phyloP scores from a whole-genome alignment of 192 early-diverging fungal genomes.

The Kickxella alabastrina region DNA sequence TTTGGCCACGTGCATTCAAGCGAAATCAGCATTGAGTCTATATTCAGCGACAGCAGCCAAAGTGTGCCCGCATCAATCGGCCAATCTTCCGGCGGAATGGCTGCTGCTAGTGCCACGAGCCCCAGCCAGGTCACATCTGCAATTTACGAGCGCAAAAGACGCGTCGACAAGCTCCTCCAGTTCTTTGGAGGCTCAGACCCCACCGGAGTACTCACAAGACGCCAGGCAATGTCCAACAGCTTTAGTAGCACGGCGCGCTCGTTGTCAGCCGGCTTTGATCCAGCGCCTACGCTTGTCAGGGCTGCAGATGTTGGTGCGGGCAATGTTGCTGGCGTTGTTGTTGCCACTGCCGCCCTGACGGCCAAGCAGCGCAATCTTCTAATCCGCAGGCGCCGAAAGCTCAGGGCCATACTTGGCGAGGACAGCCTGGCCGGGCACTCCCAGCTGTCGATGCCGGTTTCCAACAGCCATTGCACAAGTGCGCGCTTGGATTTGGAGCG shows the following conservation, averaged over 20 bases:
- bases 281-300: not conserved
- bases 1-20: too few relatives aligned
- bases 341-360: constrained; percentile 17
- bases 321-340: not conserved
- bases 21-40: too few relatives aligned
- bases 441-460: constrained; percentile 45
- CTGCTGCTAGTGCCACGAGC: too few relatives aligned
- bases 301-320: not conserved
- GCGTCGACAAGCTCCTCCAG: constrained; percentile 51
- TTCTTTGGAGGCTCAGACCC: constrained; percentile 49
- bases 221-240: not conserved
- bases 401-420: constrained; percentile 59
- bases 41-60: too few relatives aligned
- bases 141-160: constrained; percentile 36
- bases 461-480: too few relatives aligned
- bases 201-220: not conserved
- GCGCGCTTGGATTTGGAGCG: too few relatives aligned
- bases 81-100: too few relatives aligned
- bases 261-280: not conserved
- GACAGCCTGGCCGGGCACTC: constrained; percentile 15
- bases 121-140: too few relatives aligned
- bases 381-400: constrained; percentile 59
- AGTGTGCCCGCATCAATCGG: too few relatives aligned
- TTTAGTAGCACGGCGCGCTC: constrained; percentile 12
- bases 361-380: constrained; percentile 56